These are phyloP conservation scores for Gnomoniopsis sp. DNA, from an alignment of 2,329 filamentous ascomycete species.

Conservation along the genomic window DNA sequence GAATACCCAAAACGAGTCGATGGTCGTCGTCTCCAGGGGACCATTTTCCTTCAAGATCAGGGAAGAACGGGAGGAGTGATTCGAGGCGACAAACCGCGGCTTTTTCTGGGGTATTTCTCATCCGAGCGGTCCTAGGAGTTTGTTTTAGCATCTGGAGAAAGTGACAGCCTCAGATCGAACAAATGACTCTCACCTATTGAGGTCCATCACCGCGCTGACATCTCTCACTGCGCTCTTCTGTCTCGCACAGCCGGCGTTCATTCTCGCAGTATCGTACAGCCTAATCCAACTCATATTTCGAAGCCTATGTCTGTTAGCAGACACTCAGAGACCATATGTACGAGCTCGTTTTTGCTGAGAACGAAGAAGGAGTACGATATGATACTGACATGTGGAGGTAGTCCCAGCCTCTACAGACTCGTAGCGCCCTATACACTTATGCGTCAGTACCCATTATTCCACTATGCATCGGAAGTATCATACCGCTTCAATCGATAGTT, in stretches of 20 bases:
- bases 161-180: no score
- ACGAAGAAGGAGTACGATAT: neutral
- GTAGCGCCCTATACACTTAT: neutral
- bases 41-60: neutral
- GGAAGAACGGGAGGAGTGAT: neutral
- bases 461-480: no score
- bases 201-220: neutral
- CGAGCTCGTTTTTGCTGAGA: neutral
- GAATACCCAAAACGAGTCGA: neutral
- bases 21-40: neutral
- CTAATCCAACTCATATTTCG: neutral
- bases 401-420: neutral
- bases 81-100: neutral
- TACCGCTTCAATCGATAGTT: neutral
- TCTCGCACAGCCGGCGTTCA: neutral
- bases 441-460: no score
- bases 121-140: neutral
- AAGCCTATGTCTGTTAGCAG: neutral
- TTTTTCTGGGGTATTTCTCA: neutral
- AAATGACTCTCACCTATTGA: neutral
- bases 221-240: neutral
- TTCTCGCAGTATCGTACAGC: neutral
- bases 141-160: no score
- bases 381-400: neutral
- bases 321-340: neutral